phyloP scores from a whole-genome alignment of 345 rosid genomes.

The Melaleuca quinquenervia region DNA sequence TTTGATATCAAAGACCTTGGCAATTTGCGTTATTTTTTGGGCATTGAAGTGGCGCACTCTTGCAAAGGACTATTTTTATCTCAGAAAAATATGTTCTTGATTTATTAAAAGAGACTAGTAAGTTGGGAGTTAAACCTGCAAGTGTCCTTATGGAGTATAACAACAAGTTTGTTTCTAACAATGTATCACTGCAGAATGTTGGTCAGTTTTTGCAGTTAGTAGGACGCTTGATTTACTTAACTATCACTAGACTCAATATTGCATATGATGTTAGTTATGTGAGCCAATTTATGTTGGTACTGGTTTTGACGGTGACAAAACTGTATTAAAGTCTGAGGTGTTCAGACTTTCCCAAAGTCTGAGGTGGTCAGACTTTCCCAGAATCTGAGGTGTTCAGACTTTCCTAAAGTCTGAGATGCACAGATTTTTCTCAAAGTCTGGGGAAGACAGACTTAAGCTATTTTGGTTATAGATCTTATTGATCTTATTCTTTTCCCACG shows the following conservation, averaged over 20 bases:
- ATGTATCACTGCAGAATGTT: accelerated
- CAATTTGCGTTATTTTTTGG: background rate
- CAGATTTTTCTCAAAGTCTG: no score
- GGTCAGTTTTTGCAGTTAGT: background rate
- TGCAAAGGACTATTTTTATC: background rate
- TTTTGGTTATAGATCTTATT: no score
- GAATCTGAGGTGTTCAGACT: no score
- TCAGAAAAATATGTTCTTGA: background rate
- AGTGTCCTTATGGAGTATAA: background rate
- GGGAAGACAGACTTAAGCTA: no score
- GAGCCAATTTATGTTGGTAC: background rate
- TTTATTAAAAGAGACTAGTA: background rate
- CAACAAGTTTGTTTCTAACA: background rate
- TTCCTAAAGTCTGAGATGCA: no score
- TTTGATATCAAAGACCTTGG: background rate
- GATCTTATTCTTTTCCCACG: no score
- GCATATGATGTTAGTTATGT: background rate
- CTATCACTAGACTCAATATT: background rate
- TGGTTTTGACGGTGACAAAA: no score
- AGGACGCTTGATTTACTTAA: background rate
- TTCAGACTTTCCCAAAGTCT: no score
- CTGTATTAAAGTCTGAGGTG: no score
- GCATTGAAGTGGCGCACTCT: background rate
- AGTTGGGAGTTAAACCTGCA: background rate
- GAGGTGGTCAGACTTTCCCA: no score